These are phyloP conservation scores for Diaporthe amygdali DNA, from an alignment of 2,329 filamentous ascomycete species.

Conservation along the genomic window DNA sequence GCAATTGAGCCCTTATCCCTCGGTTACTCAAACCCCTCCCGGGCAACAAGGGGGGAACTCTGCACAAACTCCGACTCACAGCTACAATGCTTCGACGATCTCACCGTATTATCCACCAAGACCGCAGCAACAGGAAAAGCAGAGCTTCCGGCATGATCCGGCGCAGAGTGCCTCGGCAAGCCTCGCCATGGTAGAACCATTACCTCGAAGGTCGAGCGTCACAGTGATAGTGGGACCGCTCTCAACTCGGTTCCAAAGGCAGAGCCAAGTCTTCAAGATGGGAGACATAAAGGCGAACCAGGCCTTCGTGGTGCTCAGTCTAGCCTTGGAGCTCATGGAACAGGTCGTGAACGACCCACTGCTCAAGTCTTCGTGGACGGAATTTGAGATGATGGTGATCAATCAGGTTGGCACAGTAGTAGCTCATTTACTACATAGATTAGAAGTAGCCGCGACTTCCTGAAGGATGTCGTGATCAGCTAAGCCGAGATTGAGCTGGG, in stretches of 20 bases:
- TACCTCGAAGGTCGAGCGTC: not conserved
- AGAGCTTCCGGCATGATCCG: too few relatives aligned
- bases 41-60: too few relatives aligned
- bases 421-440: too few relatives aligned
- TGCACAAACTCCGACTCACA: not conserved
- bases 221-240: not conserved
- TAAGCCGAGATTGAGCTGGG: too few relatives aligned
- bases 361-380: not conserved
- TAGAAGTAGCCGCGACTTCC: too few relatives aligned
- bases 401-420: too few relatives aligned
- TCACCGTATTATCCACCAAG: not conserved
- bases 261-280: not conserved
- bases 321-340: not conserved
- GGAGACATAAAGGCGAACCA: not conserved
- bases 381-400: too few relatives aligned
- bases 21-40: too few relatives aligned
- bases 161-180: not conserved
- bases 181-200: not conserved
- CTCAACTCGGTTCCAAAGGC: not conserved
- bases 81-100: not conserved
- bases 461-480: too few relatives aligned
- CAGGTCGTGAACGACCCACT: not conserved
- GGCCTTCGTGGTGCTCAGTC: not conserved
- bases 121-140: not conserved
- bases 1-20: too few relatives aligned